Evolutionary conservation across 2,329 filamentous ascomycete species (phyloP), one percentile per base, ranked within the genome.

Genomic region (Fusarium phyllophilum): DNA sequence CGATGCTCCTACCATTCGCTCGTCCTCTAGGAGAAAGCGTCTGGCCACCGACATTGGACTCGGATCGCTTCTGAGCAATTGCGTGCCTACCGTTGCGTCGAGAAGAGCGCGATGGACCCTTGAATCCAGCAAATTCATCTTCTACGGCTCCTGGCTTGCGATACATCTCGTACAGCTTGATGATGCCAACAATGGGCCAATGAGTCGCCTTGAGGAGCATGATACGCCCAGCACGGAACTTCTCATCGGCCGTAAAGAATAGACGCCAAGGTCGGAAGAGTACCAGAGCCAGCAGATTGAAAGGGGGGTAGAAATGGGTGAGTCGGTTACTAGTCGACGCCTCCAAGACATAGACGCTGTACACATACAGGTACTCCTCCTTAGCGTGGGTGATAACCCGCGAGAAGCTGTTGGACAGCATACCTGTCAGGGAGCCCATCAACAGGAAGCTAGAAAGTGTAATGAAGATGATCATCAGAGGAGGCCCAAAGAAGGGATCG

Each of bases 331-430:
- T 91, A 46, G 91, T 92, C 55, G 90, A 92, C 20, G 90, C 90
- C 81, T 91, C 88, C 62, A 91, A 85, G 74, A 91, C 90, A 80
- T 91, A 90, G 57, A 90, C 87, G 74, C 87, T 89, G 81, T 91
- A 95, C 77, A 94, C 90, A 79, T 93, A 95, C 39, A 95, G 86
- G 78, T 95, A 95, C 81, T 96, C 93, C 78, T 95, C 93, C 66
- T 86, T 86, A 44, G 90, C 89, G 74, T 91, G 89, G 56, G 86
- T 86, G 76, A 91, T 91, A 75, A 91, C 87, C 60, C 89, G 87
- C 22, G 87, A 89, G 82, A 95, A 91, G 79, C 90, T 93, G 84
- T 94, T 94, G 78, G 91, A 93, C 66, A 95, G 86, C 84, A 95
- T 91, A 86, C 91, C 92, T 42, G 94, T 95, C 73, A 95, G 84